Percentiles rank a stretch among this genome's conserved stretches.
Conservation (phyloP, 225 moss, liverwort and hornwort genomes). For the Antitrichia curtipendula region DNA sequence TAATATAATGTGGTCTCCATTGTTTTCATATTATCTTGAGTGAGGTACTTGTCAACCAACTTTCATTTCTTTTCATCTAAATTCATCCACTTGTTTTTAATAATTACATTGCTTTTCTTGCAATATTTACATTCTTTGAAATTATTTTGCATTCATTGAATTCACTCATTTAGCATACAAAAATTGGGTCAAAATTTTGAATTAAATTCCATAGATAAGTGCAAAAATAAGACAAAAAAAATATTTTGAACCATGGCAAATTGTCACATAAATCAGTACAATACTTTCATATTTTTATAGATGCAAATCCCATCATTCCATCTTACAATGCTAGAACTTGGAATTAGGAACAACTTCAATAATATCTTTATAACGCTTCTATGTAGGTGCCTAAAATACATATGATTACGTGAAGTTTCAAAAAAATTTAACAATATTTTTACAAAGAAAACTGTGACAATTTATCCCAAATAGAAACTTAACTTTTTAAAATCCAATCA, state of each 20-base stretch:
- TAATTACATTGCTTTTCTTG: rapidly evolving
- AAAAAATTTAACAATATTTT: background rate
- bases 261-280: background rate
- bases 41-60: background rate
- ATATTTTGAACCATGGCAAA: background rate
- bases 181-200: background rate
- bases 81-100: background rate
- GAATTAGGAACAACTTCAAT: background rate
- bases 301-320: no score
- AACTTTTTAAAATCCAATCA: background rate
- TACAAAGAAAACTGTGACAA: no score
- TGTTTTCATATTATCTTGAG: no score
- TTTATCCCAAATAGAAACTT: rapidly evolving
- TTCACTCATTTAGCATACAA: rapidly evolving
- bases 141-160: background rate
- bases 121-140: no score
- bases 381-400: background rate
- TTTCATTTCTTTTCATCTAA: background rate
- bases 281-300: background rate
- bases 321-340: background rate
- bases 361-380: no score
- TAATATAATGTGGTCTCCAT: background rate
- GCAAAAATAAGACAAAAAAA: background rate
- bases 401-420: no score
- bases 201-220: rapidly evolving